phyloP scores from a whole-genome alignment of 768 basidiomycete species.

The Termitomyces heimii region DNA sequence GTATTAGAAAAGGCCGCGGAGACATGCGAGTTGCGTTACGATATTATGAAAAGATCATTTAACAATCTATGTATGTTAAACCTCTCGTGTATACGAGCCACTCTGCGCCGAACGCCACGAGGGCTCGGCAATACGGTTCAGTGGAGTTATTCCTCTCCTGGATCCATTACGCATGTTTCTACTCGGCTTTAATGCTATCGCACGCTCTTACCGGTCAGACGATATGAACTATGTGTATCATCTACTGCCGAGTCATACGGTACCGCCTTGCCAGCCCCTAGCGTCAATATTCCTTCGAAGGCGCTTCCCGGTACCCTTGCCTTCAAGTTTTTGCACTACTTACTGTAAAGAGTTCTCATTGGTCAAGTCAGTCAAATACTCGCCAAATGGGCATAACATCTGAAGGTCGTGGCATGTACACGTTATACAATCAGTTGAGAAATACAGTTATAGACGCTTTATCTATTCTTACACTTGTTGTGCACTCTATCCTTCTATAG shows the following conservation, averaged over 20 bases:
- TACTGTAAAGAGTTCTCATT: background rate
- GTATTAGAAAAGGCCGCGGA: constrained; percentile 8
- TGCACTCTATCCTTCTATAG: constrained; percentile 12
- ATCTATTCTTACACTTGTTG: constrained; percentile 16
- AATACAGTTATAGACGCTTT: constrained; percentile 10
- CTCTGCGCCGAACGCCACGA: constrained; percentile 4
- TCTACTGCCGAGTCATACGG: background rate
- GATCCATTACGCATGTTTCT: constrained; percentile 5
- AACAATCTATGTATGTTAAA: background rate
- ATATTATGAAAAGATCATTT: background rate
- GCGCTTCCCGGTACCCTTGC: background rate
- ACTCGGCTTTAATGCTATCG: background rate
- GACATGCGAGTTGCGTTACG: constrained; percentile 2
- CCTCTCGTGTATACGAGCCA: background rate
- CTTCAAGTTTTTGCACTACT: background rate
- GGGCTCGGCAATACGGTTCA: background rate
- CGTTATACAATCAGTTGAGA: constrained; percentile 13
- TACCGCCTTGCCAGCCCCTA: background rate
- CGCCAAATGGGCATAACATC: constrained; percentile 8
- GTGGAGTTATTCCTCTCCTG: background rate
- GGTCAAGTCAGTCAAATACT: background rate
- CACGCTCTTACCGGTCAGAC: background rate
- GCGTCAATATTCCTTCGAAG: background rate
- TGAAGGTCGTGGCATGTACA: constrained; percentile 9
- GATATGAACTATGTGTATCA: background rate